phyloP scores from a whole-genome alignment of 441 rosid species.

The Theobroma grandiflorum region DNA sequence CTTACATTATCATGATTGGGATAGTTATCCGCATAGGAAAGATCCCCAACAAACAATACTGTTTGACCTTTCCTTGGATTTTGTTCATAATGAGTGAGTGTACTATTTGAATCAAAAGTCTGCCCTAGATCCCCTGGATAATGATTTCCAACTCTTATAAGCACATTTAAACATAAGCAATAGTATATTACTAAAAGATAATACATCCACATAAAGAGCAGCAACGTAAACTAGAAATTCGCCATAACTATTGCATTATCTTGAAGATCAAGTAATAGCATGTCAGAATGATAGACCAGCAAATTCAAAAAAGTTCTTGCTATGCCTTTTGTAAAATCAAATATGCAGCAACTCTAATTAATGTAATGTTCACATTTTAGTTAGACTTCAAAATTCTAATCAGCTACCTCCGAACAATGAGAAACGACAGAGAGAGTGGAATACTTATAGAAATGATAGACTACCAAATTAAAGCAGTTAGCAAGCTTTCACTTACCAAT shows the following conservation, averaged over 20 bases:
- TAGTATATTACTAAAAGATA: not conserved
- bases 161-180: not conserved
- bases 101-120: slow-evolving; percentile 77
- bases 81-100: slow-evolving; percentile 75
- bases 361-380: not conserved
- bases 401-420: not conserved
- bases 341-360: not conserved
- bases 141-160: not conserved
- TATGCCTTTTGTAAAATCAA: not conserved
- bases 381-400: not conserved
- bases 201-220: not conserved
- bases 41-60: slow-evolving; percentile 80
- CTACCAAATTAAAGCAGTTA: not conserved
- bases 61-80: slow-evolving; percentile 76
- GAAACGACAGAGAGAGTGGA: not conserved
- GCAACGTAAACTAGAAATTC: not conserved
- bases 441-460: not conserved
- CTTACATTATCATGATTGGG: slow-evolving; percentile 65
- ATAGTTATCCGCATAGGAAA: slow-evolving; percentile 82
- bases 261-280: not conserved
- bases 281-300: not conserved
- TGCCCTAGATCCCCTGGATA: slow-evolving; percentile 93
- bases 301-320: not conserved
- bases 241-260: not conserved
- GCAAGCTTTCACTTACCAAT: slow-evolving; percentile 55